phyloP scores from a whole-genome alignment of 495 filamentous ascomycete species.

The Penicillium coffeae region DNA sequence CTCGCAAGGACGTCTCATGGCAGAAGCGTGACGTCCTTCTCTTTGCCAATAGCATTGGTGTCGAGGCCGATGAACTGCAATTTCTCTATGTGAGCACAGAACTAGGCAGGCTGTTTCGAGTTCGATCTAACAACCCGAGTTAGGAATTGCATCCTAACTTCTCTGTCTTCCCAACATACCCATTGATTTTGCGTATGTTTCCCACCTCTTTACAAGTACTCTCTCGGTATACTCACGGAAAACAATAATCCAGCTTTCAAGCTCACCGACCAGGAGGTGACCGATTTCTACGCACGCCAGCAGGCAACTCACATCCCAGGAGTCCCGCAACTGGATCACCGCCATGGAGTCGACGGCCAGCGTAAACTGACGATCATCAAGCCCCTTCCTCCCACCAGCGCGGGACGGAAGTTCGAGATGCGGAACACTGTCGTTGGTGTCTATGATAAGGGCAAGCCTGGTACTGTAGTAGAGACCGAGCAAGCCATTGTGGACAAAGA shows the following conservation, averaged over 20 bases:
- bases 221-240: constrained; percentile 2
- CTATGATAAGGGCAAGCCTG: constrained; percentile 87
- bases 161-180: constrained; percentile 81
- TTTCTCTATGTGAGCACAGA: constrained; percentile 72
- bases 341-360: constrained; percentile 79
- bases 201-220: neutral
- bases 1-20: constrained; percentile 69
- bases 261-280: constrained; percentile 68
- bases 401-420: constrained; percentile 70
- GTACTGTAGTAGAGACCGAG: constrained; percentile 78
- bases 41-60: constrained; percentile 84
- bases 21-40: constrained; percentile 80
- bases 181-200: constrained; percentile 69
- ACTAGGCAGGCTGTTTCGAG: neutral
- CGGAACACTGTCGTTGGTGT: constrained; percentile 78
- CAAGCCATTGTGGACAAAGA: constrained; percentile 66
- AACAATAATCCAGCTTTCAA: constrained; percentile 63
- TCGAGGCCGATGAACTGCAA: constrained; percentile 79
- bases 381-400: constrained; percentile 68
- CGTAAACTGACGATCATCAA: constrained; percentile 74
- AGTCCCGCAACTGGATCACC: constrained; percentile 72
- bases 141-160: constrained; percentile 83
- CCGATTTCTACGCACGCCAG: constrained; percentile 74
- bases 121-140: neutral
- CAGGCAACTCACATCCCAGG: constrained; percentile 62